A percentile compares a stretch with the other conserved stretches of the same genome.
Evolutionary conservation across 805 yeast genomes (phyloP).

Genomic region (Nematodospora valgi): DNA sequence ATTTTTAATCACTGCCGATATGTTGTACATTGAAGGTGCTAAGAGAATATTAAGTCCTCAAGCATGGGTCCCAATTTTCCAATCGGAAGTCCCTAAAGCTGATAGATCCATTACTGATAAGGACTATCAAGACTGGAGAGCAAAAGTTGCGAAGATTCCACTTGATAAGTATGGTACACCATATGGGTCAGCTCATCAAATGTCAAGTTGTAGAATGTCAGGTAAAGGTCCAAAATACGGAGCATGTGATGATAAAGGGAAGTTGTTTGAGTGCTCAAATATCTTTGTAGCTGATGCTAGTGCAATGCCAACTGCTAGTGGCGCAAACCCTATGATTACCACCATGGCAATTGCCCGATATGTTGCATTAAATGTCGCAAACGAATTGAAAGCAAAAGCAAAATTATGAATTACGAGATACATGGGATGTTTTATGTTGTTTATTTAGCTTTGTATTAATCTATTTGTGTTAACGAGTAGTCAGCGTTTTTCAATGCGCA

Average conservation of each 20-base stretch:
- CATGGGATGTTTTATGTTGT: too few relatives aligned
- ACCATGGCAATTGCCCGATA: conserved; percentile 46
- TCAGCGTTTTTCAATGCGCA: too few relatives aligned
- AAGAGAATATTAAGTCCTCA: conserved; percentile 37
- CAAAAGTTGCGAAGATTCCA: conserved; percentile 22
- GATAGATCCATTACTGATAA: conserved; percentile 38
- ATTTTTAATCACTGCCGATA: conserved; percentile 37
- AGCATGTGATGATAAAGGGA: conserved; percentile 43
- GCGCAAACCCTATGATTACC: conserved; percentile 53
- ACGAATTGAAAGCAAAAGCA: conserved; percentile 24
- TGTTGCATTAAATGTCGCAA: conserved; percentile 34
- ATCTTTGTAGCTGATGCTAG: conserved; percentile 50
- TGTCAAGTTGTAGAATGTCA: conserved; percentile 49
- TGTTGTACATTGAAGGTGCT: conserved; percentile 49
- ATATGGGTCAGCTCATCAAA: conserved; percentile 52
- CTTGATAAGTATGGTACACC: conserved; percentile 25
- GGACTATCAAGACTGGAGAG: conserved; percentile 42
- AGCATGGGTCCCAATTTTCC: conserved; percentile 34
- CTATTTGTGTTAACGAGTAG: too few relatives aligned
- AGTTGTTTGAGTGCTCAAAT: conserved; percentile 45
- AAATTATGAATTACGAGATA: conserved; percentile 25
- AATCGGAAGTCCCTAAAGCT: conserved; percentile 28
- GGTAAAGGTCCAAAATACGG: conserved; percentile 43
- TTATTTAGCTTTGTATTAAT: too few relatives aligned
- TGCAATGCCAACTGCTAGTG: conserved; percentile 50